Evolutionary conservation across 176 grass and related monocot genomes (phyloP), one percentile per base, ranked within the genome.

Genomic region (Musa troglodytarum): DNA sequence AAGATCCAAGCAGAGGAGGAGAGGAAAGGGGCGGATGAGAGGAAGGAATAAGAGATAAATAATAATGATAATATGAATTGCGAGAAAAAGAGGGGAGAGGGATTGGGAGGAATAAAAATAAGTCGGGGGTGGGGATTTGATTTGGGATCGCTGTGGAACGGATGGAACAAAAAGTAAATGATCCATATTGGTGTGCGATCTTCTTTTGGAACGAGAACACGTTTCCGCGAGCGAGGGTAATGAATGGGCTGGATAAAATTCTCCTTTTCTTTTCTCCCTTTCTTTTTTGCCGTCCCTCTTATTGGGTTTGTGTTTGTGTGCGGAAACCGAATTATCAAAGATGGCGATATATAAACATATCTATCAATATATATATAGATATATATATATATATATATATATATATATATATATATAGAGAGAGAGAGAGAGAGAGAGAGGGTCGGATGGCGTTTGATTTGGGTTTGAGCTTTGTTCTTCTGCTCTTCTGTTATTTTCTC

Each of bases 191-290:
- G n/a, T 43, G 14, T 23, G 8, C 16, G 68, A n/a, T 70, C 28
- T 70, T 49, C 43, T 70, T 70, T 51, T 49, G 43, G 67, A 70
- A 70, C 68, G 51, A 70, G 9, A 70, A 14, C 68, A 70, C 68
- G 68, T 70, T 70, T 70, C 29, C 68, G 34, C 9, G 68, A 52
- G 49, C 34, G 34, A 6, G 28, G 49, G 68, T 19, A 70, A 70
- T 21, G 34, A 50, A 51, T 70, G 43, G 34, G 68, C 43, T 70
- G 49, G 34, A 52, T 20, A 70, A 70, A 70, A 52, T n/a, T 50
- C 43, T 50, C 29, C 43, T 49, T 49, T 66, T 66, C 24, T 28
- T n/a, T 43, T 0, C 1, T 69, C 34, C 34, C 34, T 43, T 43
- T 43, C 34, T 49, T 69, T 70, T 20, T 17, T 22, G 2, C 9